Evolutionary conservation across 2,329 filamentous ascomycete species (phyloP), one percentile per base, ranked within the genome.

Genomic region (Trichoderma brevicompactum): DNA sequence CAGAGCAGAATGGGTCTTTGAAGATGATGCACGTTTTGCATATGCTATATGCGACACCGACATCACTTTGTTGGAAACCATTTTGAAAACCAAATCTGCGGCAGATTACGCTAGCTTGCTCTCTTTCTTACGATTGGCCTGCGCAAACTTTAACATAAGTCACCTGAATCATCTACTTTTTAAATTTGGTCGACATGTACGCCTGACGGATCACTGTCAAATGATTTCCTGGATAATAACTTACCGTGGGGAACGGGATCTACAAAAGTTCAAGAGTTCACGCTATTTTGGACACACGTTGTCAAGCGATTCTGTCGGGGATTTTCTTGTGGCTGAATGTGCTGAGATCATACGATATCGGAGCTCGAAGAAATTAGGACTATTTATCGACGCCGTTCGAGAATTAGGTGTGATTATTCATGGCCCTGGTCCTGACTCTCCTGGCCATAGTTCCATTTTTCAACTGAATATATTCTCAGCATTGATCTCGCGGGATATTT

Each of bases 171-270:
- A 4, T 5, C 17, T 23, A 1, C 23, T 46, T 9, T 23, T 4
- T 12, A 13, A 5, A 23, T 8, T 19, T 1, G 3, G 2, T 28
- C 23, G n/a, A n/a, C 23, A 28, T 28, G 5, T 0, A 5, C 5
- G 2, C 7, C 7, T 10, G 43, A 0, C 9, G 0, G 6, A 1
- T 5, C 1, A 19, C 17, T 5, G 8, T 19, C 12, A 12, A 9
- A 1, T n/a, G 19, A 9, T 46, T 2, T 13, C 6, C 1, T 10
- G 44, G 44, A 12, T 13, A 19, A 9, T 46, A 4, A 5, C 5
- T 2, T 4, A 1, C 10, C 44, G 12, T 12, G 12, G 6, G 19
- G 17, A 19, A 19, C 9, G 10, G 10, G 5, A 32, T 28, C 19
- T 49, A 49, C 46, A 15, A 7, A 32, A 1, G n/a, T n/a, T n/a